phyloP scores from a whole-genome alignment of 257 asterid species.

The Solanum gandarillasii region DNA sequence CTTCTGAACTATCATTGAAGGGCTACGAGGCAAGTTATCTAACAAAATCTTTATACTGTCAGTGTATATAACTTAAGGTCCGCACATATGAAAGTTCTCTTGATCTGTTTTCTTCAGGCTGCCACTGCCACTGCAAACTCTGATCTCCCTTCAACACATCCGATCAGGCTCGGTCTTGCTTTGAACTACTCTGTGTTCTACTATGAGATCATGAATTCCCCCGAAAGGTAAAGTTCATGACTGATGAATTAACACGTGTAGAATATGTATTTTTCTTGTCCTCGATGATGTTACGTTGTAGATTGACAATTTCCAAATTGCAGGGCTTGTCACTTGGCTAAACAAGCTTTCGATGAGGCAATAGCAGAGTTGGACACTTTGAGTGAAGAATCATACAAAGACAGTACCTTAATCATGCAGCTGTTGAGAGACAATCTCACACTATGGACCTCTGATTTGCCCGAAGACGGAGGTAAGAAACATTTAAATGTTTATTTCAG shows the following conservation, averaged over 20 bases:
- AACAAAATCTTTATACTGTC: not conserved
- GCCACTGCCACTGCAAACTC: constrained; percentile 56
- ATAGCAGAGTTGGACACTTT: constrained; percentile 74
- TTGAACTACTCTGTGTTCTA: constrained; percentile 81
- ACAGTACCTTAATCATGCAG: constrained; percentile 90
- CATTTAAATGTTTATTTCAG: not conserved
- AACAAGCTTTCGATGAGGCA: constrained; percentile 91
- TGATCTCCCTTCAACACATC: constrained; percentile 88
- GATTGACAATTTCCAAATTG: not conserved
- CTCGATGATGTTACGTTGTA: not conserved
- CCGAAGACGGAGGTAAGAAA: constrained; percentile 68
- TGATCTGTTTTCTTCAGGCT: constrained; percentile 30
- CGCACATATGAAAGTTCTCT: not conserved
- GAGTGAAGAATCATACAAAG: constrained; percentile 89
- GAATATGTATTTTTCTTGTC: not conserved
- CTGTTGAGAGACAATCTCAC: constrained; percentile 83
- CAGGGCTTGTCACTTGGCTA: constrained; percentile 94
- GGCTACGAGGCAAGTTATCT: constrained; percentile 60
- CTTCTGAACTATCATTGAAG: constrained; percentile 68
- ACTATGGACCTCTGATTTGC: constrained; percentile 85
- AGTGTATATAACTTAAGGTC: not conserved
- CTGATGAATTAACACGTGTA: not conserved
- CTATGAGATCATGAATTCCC: constrained; percentile 79
- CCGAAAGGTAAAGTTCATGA: constrained; percentile 49
- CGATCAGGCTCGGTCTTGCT: constrained; percentile 81